Conservation (phyloP, 768 basidiomycete genomes). For the Boletales sp. region DNA sequence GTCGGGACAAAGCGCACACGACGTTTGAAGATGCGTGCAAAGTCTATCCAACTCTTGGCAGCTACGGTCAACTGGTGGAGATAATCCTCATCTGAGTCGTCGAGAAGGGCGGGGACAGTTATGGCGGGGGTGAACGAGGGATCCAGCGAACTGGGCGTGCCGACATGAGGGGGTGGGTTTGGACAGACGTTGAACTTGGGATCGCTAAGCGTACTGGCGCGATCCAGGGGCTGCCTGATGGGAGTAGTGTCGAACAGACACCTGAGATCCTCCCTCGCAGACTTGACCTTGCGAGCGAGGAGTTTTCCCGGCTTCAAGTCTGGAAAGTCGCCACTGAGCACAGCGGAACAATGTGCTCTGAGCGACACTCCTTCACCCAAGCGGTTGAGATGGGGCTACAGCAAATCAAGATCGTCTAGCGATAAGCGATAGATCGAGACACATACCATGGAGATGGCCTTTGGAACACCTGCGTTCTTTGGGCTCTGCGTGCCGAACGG, state of each 20-base stretch:
- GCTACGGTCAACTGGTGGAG: not conserved
- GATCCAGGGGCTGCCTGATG: not conserved
- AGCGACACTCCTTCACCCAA: constrained; percentile 1
- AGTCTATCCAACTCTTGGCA: constrained; percentile 10
- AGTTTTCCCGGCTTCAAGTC: not conserved
- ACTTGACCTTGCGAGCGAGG: constrained; percentile 8
- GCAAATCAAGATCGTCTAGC: not conserved
- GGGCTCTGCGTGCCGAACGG: not conserved
- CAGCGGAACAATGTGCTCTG: constrained; percentile 1
- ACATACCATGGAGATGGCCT: constrained; percentile 8
- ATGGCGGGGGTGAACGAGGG: not conserved
- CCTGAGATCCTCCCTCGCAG: constrained; percentile 6
- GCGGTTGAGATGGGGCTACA: constrained; percentile 6
- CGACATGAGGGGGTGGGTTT: not conserved
- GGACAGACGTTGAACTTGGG: not conserved
- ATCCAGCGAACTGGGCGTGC: too few relatives aligned
- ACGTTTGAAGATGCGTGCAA: not conserved
- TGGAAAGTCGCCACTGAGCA: constrained; percentile 2
- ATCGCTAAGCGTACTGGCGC: not conserved
- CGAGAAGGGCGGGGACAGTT: not conserved
- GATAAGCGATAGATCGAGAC: not conserved
- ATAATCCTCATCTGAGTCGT: not conserved
- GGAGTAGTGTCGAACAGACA: not conserved
- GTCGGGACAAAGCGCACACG: not conserved
- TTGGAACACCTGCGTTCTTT: constrained; percentile 8